Percentiles rank a stretch among this genome's conserved stretches.
These are phyloP conservation scores for Carex scoparia DNA, from an alignment of 176 grass and related monocot species.

Conservation along the genomic window DNA sequence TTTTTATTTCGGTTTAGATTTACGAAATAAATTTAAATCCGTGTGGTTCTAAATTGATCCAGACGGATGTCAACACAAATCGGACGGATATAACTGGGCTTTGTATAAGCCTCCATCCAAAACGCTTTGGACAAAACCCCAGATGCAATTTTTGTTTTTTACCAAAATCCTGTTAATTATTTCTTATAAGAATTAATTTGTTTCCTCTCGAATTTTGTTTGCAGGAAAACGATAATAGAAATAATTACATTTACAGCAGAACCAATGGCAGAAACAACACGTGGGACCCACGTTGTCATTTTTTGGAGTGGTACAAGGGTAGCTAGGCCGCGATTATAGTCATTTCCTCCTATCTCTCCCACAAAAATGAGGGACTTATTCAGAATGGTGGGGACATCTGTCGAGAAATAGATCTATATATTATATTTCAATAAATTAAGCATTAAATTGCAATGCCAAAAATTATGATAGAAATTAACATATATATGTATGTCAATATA, in stretches of 20 bases:
- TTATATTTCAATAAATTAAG: neutral
- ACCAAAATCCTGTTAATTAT: neutral
- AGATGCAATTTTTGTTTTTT: neutral
- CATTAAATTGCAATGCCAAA: neutral
- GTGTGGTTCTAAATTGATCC: no score
- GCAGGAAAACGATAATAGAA: neutral
- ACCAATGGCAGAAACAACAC: slow-evolving; percentile 33
- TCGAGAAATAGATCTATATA: neutral
- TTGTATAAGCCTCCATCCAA: no score
- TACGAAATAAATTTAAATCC: no score
- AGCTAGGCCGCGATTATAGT: slow-evolving; percentile 48
- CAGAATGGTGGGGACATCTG: slow-evolving; percentile 28
- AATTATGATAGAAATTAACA: neutral
- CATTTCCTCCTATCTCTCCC: slow-evolving; percentile 61
- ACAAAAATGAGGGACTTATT: slow-evolving; percentile 36
- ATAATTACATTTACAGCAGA: slow-evolving; percentile 26
- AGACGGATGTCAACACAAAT: no score
- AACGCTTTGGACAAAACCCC: no score
- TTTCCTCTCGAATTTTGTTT: neutral
- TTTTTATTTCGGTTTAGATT: no score
- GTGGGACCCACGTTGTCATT: slow-evolving; percentile 35
- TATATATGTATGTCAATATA: neutral
- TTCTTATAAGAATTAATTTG: neutral
- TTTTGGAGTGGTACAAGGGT: slow-evolving; percentile 12
- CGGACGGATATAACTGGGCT: no score